Base-by-base conservation (phyloP, 768 basidiomycete species). In the Aureoboletus auriporus region DNA sequence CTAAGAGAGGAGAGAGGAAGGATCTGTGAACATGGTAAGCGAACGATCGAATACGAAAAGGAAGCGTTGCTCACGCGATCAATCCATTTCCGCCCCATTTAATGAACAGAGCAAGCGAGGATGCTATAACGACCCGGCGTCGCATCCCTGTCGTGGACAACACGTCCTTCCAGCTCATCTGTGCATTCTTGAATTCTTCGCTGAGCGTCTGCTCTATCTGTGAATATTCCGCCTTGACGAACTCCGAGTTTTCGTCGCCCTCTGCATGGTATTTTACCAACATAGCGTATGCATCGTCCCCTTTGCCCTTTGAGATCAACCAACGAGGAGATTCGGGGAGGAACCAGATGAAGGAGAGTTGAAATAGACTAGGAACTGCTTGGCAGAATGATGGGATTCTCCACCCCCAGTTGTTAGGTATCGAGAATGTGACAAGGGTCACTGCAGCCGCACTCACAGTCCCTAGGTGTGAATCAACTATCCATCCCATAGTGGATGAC, bases 371-470 rank as follows among this genome's bases (percentile, higher is more conserved):
- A 1, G 83, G 83, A 0, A 73, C 58, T 31, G 76, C 55, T 61
- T 84, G 84, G 5, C 83, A 70, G 33, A 35, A n/a, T 38, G 50
- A 51, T 33, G 50, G 40, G 1, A 47, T 51, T 33, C 50, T 37
- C 50, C 50, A 51, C 10, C 35, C 50, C 45, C 44, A 46, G 5
- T 46, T 39, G 39, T 56, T 75, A 1, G 56, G 42, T 71, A 85
- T 80, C 9, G 67, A 52, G 69, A 86, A 86, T 0, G 86, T 86
- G 6, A 80, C 80, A 28, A 84, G 76, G 0, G 83, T 86, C 11
- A 51, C 46, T 4, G 74, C 78, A 12, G 80, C 79, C 4, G 82
- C 80, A 13, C 31, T 36, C 6, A 58, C 5, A 33, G 59, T 23
- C 10, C 58, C 58, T 60, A 13, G 2, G 10, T 20, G 4, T 10